A percentile compares a stretch with the other conserved stretches of the same genome.
Evolutionary conservation across 179 eudicot species (phyloP).

Genomic region (Amaranthus tricolor): DNA sequence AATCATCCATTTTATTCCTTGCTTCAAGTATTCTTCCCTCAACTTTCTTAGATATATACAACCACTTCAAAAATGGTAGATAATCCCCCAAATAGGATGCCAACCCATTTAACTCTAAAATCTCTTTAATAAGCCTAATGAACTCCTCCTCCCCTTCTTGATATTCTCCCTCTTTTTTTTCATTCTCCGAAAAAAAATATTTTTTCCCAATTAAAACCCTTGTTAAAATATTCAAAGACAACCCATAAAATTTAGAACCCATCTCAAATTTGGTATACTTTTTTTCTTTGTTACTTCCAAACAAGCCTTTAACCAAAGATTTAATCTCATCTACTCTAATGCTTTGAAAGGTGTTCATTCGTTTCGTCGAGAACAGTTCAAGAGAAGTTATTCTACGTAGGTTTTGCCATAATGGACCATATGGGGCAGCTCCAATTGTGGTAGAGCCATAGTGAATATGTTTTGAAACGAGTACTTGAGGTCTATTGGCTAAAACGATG

Average conservation of each 20-base stretch:
- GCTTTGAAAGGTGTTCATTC: background rate
- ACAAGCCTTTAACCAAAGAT: constrained; percentile 21
- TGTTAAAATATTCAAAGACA: constrained; percentile 25
- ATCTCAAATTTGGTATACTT: constrained; percentile 16
- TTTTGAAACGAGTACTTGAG: constrained; percentile 25
- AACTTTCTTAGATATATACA: too few relatives aligned
- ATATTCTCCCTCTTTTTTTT: background rate
- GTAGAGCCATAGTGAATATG: constrained; percentile 29
- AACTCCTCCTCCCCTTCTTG: too few relatives aligned
- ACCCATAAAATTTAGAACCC: constrained; percentile 15
- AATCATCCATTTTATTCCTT: too few relatives aligned
- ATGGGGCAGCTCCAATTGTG: constrained; percentile 21
- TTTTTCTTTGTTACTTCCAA: background rate
- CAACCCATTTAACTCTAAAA: too few relatives aligned
- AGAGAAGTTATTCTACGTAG: constrained; percentile 23
- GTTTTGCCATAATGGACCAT: constrained; percentile 34
- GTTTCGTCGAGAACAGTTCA: constrained; percentile 22
- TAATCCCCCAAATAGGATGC: too few relatives aligned
- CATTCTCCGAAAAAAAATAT: constrained; percentile 16
- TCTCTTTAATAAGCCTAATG: too few relatives aligned
- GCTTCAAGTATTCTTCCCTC: too few relatives aligned
- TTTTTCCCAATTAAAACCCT: constrained; percentile 27
- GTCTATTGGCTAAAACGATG: constrained; percentile 32
- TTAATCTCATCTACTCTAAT: constrained; percentile 25
- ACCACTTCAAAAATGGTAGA: too few relatives aligned